These are phyloP conservation scores for Lachnellula occidentalis DNA, from an alignment of 2,329 filamentous ascomycete species.

Conservation along the genomic window DNA sequence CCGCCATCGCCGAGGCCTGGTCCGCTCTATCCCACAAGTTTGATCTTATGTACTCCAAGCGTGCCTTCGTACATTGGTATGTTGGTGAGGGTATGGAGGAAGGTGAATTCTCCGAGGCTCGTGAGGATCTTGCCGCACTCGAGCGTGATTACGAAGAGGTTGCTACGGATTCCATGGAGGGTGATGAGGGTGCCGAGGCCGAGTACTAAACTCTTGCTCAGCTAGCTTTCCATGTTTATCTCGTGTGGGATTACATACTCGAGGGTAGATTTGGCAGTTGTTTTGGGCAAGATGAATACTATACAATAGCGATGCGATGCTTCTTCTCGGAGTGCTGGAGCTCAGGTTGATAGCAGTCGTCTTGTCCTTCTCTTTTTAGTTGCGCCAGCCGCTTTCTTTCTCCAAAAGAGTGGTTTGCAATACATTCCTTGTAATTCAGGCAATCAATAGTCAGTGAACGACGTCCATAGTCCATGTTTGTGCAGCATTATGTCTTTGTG, in stretches of 20 bases:
- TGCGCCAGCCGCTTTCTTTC: constrained; percentile 20
- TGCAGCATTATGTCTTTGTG: no score
- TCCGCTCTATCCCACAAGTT: constrained; percentile 95
- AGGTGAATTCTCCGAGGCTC: constrained; percentile 98
- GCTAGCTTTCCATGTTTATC: constrained; percentile 22
- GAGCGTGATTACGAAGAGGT: constrained; percentile 99
- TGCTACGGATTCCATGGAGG: constrained; percentile 86
- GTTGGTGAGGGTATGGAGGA: constrained; percentile 99
- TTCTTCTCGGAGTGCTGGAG: constrained; percentile 24
- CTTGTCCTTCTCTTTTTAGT: constrained; percentile 17
- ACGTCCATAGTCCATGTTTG: neutral
- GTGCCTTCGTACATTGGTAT: constrained; percentile 99
- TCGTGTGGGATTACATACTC: constrained; percentile 28
- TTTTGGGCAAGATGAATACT: constrained; percentile 8
- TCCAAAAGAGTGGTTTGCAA: constrained; percentile 27
- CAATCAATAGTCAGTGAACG: neutral
- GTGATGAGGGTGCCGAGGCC: constrained; percentile 76
- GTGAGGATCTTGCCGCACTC: constrained; percentile 94
- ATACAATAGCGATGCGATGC: constrained; percentile 20
- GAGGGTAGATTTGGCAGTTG: constrained; percentile 26
- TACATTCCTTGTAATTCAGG: constrained; percentile 29
- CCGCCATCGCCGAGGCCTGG: constrained; percentile 97
- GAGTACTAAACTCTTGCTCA: constrained; percentile 34
- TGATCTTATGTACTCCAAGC: constrained; percentile 99
- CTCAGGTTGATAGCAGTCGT: constrained; percentile 20